These are phyloP conservation scores for Metschnikowia cerradonensis DNA, from an alignment of 805 yeast species.

Conservation along the genomic window DNA sequence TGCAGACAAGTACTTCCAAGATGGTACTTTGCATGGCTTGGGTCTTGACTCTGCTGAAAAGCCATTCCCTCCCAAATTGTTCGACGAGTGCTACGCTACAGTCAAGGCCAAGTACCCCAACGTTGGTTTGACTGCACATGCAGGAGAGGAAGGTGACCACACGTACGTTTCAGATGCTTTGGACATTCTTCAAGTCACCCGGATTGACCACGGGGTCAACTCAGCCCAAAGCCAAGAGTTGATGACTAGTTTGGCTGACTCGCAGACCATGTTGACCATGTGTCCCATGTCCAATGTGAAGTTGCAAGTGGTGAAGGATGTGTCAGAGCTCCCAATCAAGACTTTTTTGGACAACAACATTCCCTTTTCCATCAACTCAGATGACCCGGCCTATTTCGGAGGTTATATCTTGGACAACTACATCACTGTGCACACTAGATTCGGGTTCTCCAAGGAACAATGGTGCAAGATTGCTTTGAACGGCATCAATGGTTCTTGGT, in stretches of 20 bases:
- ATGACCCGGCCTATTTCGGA: constrained; percentile 63
- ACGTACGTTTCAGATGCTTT: constrained; percentile 58
- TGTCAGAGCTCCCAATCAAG: constrained; percentile 62
- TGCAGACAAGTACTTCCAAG: constrained; percentile 48
- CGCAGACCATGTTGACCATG: constrained; percentile 57
- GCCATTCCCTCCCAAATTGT: constrained; percentile 72
- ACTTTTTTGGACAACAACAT: constrained; percentile 57
- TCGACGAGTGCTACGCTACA: constrained; percentile 55
- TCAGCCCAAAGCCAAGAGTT: constrained; percentile 52
- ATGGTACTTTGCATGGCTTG: constrained; percentile 66
- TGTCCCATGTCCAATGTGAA: constrained; percentile 79
- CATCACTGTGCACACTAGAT: constrained; percentile 57
- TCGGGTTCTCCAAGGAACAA: constrained; percentile 54
- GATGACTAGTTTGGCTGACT: constrained; percentile 52
- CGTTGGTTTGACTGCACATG: constrained; percentile 74
- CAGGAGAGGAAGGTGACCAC: constrained; percentile 86
- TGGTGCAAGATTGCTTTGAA: constrained; percentile 66
- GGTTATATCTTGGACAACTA: constrained; percentile 81
- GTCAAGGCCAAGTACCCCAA: constrained; percentile 48
- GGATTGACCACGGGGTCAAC: constrained; percentile 82
- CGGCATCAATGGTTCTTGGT: constrained; percentile 72
- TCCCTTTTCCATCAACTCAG: constrained; percentile 69
- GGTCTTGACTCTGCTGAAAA: constrained; percentile 81
- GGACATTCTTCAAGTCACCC: constrained; percentile 48
- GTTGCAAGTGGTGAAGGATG: constrained; percentile 66